phyloP scores from a whole-genome alignment of 169 alveolate species.

The Plasmodium cynomolgi region DNA sequence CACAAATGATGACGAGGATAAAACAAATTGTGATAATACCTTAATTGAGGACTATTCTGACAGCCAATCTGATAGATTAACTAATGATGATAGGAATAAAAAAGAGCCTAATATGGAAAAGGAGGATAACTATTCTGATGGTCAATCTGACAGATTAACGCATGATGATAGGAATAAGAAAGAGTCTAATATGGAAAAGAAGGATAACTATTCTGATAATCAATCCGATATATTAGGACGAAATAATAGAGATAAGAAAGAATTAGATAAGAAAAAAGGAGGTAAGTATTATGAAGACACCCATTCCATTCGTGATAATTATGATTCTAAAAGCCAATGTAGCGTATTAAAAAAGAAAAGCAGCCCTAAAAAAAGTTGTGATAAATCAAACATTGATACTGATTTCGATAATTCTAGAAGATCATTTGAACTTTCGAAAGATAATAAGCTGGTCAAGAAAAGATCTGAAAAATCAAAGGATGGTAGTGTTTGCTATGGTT shows the following conservation, averaged over 20 bases:
- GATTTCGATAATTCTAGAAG: not conserved
- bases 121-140: not conserved
- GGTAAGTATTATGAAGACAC: not conserved
- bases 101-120: not conserved
- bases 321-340: not conserved
- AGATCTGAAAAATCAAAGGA: not conserved
- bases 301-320: not conserved
- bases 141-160: not conserved
- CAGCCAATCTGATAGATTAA: no score
- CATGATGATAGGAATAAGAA: not conserved
- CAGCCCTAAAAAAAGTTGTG: not conserved
- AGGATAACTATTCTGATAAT: not conserved
- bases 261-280: not conserved
- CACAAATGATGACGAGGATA: no score
- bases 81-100: not conserved
- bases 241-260: not conserved
- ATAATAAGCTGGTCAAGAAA: not conserved
- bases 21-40: no score
- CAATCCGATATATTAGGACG: not conserved
- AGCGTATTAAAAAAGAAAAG: not conserved
- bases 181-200: not conserved
- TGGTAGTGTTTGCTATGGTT: not conserved
- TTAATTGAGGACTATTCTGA: no score
- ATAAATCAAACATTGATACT: not conserved
- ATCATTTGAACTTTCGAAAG: not conserved